Evolutionary conservation across 164 flowering plant genomes (phyloP).

Genomic region (Platanus orientalis): DNA sequence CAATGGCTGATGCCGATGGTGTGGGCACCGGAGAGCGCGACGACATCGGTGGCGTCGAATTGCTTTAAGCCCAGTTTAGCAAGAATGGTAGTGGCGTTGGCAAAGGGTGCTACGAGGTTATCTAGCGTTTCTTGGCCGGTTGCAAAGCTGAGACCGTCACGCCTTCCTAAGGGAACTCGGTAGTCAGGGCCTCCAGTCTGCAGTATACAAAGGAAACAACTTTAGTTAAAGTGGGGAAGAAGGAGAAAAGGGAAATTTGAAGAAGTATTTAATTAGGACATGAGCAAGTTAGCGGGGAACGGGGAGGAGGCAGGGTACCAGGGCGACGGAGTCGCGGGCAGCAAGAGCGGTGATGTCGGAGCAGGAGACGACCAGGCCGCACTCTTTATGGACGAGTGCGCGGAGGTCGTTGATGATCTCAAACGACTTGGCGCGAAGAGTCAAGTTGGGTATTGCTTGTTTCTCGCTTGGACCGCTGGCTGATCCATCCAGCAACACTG

Average conservation of each 20-base stretch:
- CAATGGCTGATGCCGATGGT: conserved; percentile 66
- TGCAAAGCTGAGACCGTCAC: conserved; percentile 52
- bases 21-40: conserved; percentile 76
- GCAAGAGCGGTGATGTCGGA: conserved; percentile 49
- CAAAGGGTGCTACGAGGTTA: conserved; percentile 41
- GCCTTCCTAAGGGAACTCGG: conserved; percentile 50
- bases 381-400: conserved; percentile 23
- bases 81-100: conserved; percentile 27
- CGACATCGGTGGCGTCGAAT: conserved; percentile 46
- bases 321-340: conserved; percentile 45
- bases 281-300: no score
- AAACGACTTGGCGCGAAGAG: no score
- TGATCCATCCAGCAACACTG: no score
- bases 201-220: not conserved
- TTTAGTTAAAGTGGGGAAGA: not conserved
- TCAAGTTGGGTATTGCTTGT: no score
- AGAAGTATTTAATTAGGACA: no score
- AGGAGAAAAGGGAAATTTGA: not conserved
- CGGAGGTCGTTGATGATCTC: conserved; percentile 40
- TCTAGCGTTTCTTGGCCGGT: conserved; percentile 28
- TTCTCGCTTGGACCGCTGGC: no score
- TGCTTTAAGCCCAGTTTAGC: conserved; percentile 30
- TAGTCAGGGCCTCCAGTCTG: conserved; percentile 69
- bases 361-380: conserved; percentile 50
- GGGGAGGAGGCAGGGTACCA: conserved; percentile 21